Evolutionary conservation across 441 rosid species (phyloP).

Genomic region (Capsella rubella): DNA sequence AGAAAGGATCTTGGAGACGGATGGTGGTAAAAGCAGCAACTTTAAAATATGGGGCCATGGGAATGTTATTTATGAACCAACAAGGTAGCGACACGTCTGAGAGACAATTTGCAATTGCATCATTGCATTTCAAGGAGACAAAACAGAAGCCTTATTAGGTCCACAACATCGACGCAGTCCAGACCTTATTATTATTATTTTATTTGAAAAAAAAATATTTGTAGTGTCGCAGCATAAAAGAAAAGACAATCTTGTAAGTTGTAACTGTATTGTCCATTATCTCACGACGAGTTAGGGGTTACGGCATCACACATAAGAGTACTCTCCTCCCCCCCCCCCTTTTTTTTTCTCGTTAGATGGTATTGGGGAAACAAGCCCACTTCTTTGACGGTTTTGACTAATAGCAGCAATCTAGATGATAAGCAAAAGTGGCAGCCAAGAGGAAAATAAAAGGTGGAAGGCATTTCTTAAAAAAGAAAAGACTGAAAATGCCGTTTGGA

Average conservation of each 20-base stretch:
- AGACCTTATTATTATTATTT: too few relatives aligned
- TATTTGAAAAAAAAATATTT: neutral
- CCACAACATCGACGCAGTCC: constrained; percentile 2
- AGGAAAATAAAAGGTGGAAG: too few relatives aligned
- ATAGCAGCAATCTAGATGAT: too few relatives aligned
- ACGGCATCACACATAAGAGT: too few relatives aligned
- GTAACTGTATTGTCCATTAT: neutral
- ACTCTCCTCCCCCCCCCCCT: too few relatives aligned
- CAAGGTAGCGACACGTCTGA: constrained; percentile 15
- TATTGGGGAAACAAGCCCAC: too few relatives aligned
- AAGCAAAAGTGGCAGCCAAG: too few relatives aligned
- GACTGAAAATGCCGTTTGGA: constrained; percentile 20
- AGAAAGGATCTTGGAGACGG: constrained; percentile 18
- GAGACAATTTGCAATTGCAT: constrained; percentile 36
- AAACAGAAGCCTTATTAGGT: constrained; percentile 32
- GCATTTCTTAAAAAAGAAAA: too few relatives aligned
- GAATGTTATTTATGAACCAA: constrained; percentile 22
- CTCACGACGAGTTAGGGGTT: neutral
- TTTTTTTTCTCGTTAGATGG: too few relatives aligned
- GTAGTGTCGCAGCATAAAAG: neutral
- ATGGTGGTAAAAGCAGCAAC: constrained; percentile 34
- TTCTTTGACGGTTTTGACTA: too few relatives aligned
- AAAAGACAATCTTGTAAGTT: neutral
- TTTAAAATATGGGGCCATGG: constrained; percentile 15
- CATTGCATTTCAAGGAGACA: constrained; percentile 44